Percentiles rank a stretch among this genome's conserved stretches.
Conservation (phyloP, 2,329 filamentous ascomycete genomes). For the Colletotrichum falcatum region DNA sequence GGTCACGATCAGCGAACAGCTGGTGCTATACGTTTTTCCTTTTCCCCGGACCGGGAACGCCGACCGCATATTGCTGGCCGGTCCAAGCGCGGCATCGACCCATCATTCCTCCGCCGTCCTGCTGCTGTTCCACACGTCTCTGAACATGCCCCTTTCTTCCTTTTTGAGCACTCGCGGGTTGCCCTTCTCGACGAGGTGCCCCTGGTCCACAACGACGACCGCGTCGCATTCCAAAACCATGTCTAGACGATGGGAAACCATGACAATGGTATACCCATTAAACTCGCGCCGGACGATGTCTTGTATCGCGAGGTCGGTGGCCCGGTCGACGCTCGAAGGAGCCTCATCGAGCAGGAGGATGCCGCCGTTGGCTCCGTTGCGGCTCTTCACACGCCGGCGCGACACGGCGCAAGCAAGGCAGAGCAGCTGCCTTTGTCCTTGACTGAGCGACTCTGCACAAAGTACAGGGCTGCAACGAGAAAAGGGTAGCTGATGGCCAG, state of each 20-base stretch:
- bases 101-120: conserved; percentile 7
- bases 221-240: conserved; percentile 61
- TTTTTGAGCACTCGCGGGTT: conserved; percentile 12
- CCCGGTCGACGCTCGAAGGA: conserved; percentile 49
- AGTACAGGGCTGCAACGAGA: conserved; percentile 58
- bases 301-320: conserved; percentile 50
- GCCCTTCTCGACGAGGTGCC: conserved; percentile 52
- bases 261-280: conserved; percentile 59
- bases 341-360: conserved; percentile 52
- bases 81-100: background rate
- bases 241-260: conserved; percentile 53
- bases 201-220: conserved; percentile 58
- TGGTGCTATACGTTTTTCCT: no score
- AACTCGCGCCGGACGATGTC: conserved; percentile 48
- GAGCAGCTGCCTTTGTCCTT: conserved; percentile 74
- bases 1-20: no score
- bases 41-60: no score
- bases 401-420: conserved; percentile 71
- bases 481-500: conserved; percentile 64
- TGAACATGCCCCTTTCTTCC: conserved; percentile 18
- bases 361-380: conserved; percentile 36
- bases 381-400: conserved; percentile 49
- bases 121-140: conserved; percentile 28
- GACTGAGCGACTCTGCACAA: conserved; percentile 63
- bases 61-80: no score